phyloP scores from a whole-genome alignment of 768 basidiomycete genomes.

The Brasilioporus rufonigricans region DNA sequence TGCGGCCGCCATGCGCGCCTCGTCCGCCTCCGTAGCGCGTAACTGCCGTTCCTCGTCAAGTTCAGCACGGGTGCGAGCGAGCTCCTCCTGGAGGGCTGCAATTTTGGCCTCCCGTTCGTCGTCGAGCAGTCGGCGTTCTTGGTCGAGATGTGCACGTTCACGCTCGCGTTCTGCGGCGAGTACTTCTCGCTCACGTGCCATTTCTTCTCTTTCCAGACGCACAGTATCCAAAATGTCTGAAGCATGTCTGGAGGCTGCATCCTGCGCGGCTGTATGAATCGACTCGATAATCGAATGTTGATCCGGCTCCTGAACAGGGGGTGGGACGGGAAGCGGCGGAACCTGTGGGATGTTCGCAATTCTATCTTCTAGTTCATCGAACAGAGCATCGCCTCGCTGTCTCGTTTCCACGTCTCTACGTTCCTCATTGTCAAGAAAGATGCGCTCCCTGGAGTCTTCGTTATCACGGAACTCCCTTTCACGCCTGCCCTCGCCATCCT shows the following conservation, averaged over 20 bases:
- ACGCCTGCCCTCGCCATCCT: slow-evolving; percentile 60
- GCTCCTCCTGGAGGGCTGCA: slow-evolving; percentile 58
- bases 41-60: slow-evolving; percentile 62
- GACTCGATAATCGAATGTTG: slow-evolving; percentile 36
- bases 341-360: slow-evolving; percentile 23
- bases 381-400: slow-evolving; percentile 31
- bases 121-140: slow-evolving; percentile 44
- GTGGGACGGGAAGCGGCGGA: slow-evolving; percentile 21
- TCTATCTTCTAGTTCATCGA: slow-evolving; percentile 29
- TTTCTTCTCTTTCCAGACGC: slow-evolving; percentile 56
- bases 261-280: slow-evolving; percentile 43
- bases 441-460: slow-evolving; percentile 62
- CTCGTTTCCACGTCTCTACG: slow-evolving; percentile 56
- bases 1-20: slow-evolving; percentile 56
- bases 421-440: slow-evolving; percentile 59
- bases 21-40: slow-evolving; percentile 56
- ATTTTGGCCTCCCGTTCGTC: slow-evolving; percentile 58
- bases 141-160: slow-evolving; percentile 47
- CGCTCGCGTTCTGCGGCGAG: slow-evolving; percentile 54
- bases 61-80: slow-evolving; percentile 53
- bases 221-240: slow-evolving; percentile 59
- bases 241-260: slow-evolving; percentile 56
- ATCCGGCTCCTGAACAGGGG: slow-evolving; percentile 21
- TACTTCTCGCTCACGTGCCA: slow-evolving; percentile 51
- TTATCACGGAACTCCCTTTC: slow-evolving; percentile 61